Percentiles rank a stretch among this genome's conserved stretches.
phyloP scores from a whole-genome alignment of 441 rosid genomes.

The Dalechampia spathulata region DNA sequence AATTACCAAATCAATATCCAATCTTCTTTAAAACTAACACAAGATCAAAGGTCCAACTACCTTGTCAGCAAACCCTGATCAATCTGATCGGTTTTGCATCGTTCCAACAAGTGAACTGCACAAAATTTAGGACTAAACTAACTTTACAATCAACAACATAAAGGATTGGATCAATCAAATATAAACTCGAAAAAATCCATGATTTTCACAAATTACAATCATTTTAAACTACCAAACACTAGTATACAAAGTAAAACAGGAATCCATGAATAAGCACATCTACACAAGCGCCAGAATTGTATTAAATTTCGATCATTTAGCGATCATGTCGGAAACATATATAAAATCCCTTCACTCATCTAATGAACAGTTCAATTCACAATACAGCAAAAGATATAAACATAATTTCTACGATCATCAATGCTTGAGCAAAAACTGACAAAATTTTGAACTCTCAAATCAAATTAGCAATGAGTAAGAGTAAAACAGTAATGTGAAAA shows the following conservation, averaged over 20 bases:
- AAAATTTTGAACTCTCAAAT: background rate
- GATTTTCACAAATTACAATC: too few species aligned
- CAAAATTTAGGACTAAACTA: background rate
- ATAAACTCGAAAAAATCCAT: too few species aligned
- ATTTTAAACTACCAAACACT: too few species aligned
- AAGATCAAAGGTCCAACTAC: constrained; percentile 1
- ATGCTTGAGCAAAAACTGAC: background rate
- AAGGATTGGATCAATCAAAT: background rate
- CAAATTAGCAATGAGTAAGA: background rate
- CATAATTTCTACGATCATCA: background rate
- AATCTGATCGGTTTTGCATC: too few species aligned
- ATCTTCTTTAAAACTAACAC: constrained; percentile 2
- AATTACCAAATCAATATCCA: constrained; percentile 12
- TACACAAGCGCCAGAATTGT: background rate
- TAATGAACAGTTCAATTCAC: constrained; percentile 1
- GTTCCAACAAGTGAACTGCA: constrained; percentile 15
- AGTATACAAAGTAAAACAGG: too few species aligned
- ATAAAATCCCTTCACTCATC: background rate
- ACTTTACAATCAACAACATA: background rate
- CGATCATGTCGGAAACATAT: too few species aligned
- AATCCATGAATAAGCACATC: too few species aligned
- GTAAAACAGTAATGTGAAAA: too few species aligned
- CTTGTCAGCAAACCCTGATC: background rate
- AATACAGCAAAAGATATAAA: background rate
- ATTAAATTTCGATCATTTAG: background rate